Evolutionary conservation across 345 rosid species (phyloP).

Genomic region (Salix exigua): DNA sequence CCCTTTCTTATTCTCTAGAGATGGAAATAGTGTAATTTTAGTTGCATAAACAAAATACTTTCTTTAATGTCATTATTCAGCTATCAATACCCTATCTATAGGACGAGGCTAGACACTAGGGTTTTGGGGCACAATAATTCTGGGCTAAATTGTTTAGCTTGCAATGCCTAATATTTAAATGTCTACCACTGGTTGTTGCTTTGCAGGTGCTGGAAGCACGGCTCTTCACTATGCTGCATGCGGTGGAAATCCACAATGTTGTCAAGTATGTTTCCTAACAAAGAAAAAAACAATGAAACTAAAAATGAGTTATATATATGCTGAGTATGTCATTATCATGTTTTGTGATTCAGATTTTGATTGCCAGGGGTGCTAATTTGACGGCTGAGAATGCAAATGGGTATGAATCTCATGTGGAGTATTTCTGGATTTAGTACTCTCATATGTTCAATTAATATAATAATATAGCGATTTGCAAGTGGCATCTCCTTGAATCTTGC

Average conservation of each 20-base stretch:
- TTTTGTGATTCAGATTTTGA: constrained; percentile 58
- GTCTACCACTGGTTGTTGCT: not conserved
- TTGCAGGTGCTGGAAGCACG: constrained; percentile 91
- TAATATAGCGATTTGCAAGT: not conserved
- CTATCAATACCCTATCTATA: not conserved
- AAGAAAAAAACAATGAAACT: not conserved
- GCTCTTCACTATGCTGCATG: constrained; percentile 97
- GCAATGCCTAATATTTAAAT: not conserved
- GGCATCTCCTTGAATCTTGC: not conserved
- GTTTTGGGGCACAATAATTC: not conserved
- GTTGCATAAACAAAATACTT: not conserved
- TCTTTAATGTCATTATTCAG: not conserved
- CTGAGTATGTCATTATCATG: constrained; percentile 9
- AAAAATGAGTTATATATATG: constrained; percentile 5
- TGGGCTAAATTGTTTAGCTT: not conserved
- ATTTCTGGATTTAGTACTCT: not conserved
- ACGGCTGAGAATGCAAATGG: constrained; percentile 71
- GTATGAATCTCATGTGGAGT: constrained; percentile 31
- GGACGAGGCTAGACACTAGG: not conserved
- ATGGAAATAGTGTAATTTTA: not conserved
- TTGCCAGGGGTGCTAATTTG: constrained; percentile 72
- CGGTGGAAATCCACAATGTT: constrained; percentile 89
- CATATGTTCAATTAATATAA: not conserved
- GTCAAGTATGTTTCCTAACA: constrained; percentile 55
- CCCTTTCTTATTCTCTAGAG: not conserved